Percentiles rank a stretch among this genome's conserved stretches.
These are phyloP conservation scores for Chlamydomonas asymmetrica DNA, from an alignment of 139 green algal species.

Conservation along the genomic window DNA sequence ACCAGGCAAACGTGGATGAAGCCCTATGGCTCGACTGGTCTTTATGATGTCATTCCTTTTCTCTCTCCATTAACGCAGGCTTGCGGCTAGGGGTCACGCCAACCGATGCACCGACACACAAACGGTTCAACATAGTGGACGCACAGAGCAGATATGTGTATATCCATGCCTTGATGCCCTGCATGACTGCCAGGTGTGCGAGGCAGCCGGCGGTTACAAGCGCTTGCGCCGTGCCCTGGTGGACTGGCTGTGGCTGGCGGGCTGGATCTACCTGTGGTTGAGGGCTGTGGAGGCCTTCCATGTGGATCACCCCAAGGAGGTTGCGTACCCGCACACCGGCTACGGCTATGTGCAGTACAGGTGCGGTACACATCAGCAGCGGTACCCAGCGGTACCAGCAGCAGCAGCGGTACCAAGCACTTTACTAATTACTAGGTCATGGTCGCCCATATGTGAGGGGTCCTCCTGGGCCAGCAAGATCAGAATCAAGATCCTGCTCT, in stretches of 20 bases:
- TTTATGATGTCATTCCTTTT: background rate
- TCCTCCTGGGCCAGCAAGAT: too few relatives aligned
- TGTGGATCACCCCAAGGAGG: too few relatives aligned
- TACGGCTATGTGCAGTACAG: too few relatives aligned
- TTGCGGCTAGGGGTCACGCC: background rate
- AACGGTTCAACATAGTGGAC: too few relatives aligned
- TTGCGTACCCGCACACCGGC: too few relatives aligned
- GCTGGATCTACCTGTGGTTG: slow-evolving; percentile 30
- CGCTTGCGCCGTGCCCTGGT: slow-evolving; percentile 18
- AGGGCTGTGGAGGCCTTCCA: slow-evolving; percentile 10
- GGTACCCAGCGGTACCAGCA: too few relatives aligned
- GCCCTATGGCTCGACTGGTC: background rate
- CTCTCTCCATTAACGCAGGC: background rate
- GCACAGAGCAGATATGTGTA: background rate
- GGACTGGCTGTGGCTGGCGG: slow-evolving; percentile 28
- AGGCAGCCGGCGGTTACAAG: slow-evolving; percentile 16
- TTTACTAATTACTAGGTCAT: too few relatives aligned
- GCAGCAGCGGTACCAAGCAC: too few relatives aligned
- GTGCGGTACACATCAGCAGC: too few relatives aligned
- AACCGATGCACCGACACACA: background rate
- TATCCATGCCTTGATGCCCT: background rate
- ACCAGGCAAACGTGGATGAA: background rate
- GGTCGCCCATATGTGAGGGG: too few relatives aligned
- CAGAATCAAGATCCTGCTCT: too few relatives aligned
- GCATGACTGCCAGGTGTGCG: slow-evolving; percentile 11